Conservation (phyloP, 352 stramenopile genomes). For the Thraustotheca clavata region DNA sequence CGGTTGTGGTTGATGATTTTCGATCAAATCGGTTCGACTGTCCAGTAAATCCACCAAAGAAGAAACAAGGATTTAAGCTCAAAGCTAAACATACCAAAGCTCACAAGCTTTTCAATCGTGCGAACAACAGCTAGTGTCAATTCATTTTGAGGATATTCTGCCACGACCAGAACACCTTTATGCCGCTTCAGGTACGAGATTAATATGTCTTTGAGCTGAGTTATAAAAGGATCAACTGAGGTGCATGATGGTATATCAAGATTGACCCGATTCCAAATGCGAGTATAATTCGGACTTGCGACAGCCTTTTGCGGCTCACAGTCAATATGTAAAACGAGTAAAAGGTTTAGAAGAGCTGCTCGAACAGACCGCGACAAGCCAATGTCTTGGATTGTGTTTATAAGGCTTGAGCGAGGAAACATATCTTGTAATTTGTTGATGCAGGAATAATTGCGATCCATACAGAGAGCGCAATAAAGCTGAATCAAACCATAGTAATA, state of each 20-base stretch:
- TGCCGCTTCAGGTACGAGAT: constrained; percentile 36
- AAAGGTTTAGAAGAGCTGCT: constrained; percentile 51
- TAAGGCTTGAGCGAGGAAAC: constrained; percentile 47
- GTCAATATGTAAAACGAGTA: constrained; percentile 58
- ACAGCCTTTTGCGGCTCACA: constrained; percentile 55
- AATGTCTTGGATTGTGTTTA: constrained; percentile 39
- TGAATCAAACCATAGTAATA: constrained; percentile 68
- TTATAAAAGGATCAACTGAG: constrained; percentile 42
- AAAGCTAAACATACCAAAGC: constrained; percentile 58
- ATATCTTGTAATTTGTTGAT: constrained; percentile 57
- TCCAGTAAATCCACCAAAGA: constrained; percentile 31
- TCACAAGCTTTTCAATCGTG: constrained; percentile 44
- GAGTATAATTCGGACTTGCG: constrained; percentile 54
- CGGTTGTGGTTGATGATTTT: background rate
- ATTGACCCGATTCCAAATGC: constrained; percentile 53
- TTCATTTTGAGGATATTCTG: constrained; percentile 54
- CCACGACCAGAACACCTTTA: constrained; percentile 36
- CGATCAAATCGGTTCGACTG: constrained; percentile 36
- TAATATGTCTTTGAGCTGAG: constrained; percentile 37
- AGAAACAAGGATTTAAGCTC: constrained; percentile 31
- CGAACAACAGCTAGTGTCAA: constrained; percentile 46
- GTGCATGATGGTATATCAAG: constrained; percentile 1
- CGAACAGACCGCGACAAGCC: constrained; percentile 45
- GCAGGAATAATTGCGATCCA: constrained; percentile 68
- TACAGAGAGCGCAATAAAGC: constrained; percentile 55